phyloP scores from a whole-genome alignment of 73 alveolate species.

The Stentor roeselii region DNA sequence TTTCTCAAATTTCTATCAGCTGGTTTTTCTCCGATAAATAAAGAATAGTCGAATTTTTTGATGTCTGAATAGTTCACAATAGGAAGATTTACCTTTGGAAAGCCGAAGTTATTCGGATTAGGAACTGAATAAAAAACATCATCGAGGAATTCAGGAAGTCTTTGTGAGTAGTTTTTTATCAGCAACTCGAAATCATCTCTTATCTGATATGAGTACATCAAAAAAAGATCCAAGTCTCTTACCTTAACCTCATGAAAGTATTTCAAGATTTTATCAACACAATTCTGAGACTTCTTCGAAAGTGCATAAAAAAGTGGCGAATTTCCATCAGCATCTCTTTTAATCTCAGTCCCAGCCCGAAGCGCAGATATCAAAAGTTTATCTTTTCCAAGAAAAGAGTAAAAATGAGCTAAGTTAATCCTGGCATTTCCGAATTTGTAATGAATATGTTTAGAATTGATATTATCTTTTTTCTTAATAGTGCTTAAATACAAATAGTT shows the following conservation, averaged over 20 bases:
- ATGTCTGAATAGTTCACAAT: background rate
- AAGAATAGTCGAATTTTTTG: background rate
- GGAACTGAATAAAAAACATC: background rate
- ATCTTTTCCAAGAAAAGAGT: too few relatives aligned
- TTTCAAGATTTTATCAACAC: background rate
- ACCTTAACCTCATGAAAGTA: background rate
- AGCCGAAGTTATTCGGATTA: background rate
- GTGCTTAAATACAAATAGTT: too few relatives aligned
- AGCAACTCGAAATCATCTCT: background rate
- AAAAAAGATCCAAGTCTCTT: background rate
- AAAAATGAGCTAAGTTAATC: too few relatives aligned
- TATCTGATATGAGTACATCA: background rate
- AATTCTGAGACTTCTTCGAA: background rate
- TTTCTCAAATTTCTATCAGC: background rate
- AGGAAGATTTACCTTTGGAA: constrained; percentile 2
- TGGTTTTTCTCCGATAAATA: background rate
- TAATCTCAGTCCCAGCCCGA: too few relatives aligned
- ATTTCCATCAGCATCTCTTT: background rate
- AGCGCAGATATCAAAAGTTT: too few relatives aligned
- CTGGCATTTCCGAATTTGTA: too few relatives aligned
- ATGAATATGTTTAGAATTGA: too few relatives aligned
- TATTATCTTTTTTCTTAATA: too few relatives aligned
- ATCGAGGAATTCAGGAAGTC: background rate
- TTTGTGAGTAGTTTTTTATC: background rate
- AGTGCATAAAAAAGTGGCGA: background rate